These are phyloP conservation scores for Saccharomyces hybrid DNA, from an alignment of 1,139 yeast genomes.

Conservation along the genomic window DNA sequence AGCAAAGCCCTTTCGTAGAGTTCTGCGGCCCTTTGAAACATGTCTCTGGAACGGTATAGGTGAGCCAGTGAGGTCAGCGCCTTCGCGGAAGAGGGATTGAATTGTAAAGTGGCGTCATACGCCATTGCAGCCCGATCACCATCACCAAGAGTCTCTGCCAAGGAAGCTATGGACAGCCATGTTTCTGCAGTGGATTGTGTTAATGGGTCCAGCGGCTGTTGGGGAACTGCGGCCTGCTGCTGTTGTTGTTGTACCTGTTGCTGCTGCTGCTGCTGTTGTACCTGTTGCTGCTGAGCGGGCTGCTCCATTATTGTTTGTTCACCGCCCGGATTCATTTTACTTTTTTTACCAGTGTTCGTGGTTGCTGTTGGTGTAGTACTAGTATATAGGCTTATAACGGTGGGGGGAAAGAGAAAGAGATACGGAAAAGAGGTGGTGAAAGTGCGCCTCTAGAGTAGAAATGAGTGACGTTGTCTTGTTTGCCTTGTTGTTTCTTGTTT, in stretches of 20 bases:
- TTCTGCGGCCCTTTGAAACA: slow-evolving; percentile 89
- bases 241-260: slow-evolving; percentile 35
- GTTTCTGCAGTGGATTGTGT: slow-evolving; percentile 78
- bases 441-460: not conserved
- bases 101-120: slow-evolving; percentile 83
- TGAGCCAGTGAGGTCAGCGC: slow-evolving; percentile 82
- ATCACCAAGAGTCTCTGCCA: slow-evolving; percentile 86
- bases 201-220: slow-evolving; percentile 30
- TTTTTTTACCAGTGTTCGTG: not conserved
- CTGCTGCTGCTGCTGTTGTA: slow-evolving; percentile 7
- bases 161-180: slow-evolving; percentile 85
- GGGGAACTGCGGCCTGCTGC: slow-evolving; percentile 49
- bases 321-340: not conserved
- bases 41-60: slow-evolving; percentile 79
- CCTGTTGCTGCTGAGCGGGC: slow-evolving; percentile 8
- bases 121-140: slow-evolving; percentile 83
- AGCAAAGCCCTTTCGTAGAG: slow-evolving; percentile 80
- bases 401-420: not conserved
- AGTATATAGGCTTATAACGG: not conserved
- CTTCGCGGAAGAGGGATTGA: slow-evolving; percentile 77
- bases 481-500: not conserved
- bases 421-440: not conserved
- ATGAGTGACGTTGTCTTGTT: not conserved
- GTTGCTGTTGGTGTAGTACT: not conserved
- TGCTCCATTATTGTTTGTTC: slow-evolving; percentile 1